A percentile compares a stretch with the other conserved stretches of the same genome.
Conservation (phyloP, 495 filamentous ascomycete species). For the Penicillium steckii region DNA sequence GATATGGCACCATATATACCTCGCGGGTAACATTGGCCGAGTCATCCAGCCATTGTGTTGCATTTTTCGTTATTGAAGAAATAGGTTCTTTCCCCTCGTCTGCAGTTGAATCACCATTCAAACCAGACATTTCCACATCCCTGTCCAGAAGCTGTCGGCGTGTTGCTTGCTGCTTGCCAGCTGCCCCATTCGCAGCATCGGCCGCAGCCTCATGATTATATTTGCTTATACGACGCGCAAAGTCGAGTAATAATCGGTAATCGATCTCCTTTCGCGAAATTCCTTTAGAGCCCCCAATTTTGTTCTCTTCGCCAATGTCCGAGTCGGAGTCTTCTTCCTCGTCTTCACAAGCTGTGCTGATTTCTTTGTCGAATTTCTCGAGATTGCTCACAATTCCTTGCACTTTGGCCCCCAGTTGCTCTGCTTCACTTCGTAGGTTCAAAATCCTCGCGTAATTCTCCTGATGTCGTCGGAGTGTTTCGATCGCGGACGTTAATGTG, state of each 20-base stretch:
- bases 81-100: slow-evolving; percentile 35
- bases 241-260: slow-evolving; percentile 43
- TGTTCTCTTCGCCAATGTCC: slow-evolving; percentile 25
- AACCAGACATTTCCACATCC: slow-evolving; percentile 33
- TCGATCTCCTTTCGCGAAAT: slow-evolving; percentile 37
- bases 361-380: slow-evolving; percentile 39
- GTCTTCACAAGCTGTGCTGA: slow-evolving; percentile 32
- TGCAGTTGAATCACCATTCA: slow-evolving; percentile 19
- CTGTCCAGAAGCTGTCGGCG: slow-evolving; percentile 17
- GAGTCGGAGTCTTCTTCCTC: slow-evolving; percentile 29
- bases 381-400: slow-evolving; percentile 42
- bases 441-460: slow-evolving; percentile 42
- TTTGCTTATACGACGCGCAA: slow-evolving; percentile 49
- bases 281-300: neutral
- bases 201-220: slow-evolving; percentile 48
- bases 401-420: slow-evolving; percentile 38
- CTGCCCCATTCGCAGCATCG: slow-evolving; percentile 36
- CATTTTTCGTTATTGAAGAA: slow-evolving; percentile 41
- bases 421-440: slow-evolving; percentile 35
- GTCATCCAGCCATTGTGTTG: slow-evolving; percentile 46
- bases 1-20: slow-evolving; percentile 47
- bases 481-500: slow-evolving; percentile 35
- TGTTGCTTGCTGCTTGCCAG: slow-evolving; percentile 15
- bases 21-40: slow-evolving; percentile 43
- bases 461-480: slow-evolving; percentile 44